phyloP scores from a whole-genome alignment of 2,329 filamentous ascomycete species.

The Cercospora brassicicola region DNA sequence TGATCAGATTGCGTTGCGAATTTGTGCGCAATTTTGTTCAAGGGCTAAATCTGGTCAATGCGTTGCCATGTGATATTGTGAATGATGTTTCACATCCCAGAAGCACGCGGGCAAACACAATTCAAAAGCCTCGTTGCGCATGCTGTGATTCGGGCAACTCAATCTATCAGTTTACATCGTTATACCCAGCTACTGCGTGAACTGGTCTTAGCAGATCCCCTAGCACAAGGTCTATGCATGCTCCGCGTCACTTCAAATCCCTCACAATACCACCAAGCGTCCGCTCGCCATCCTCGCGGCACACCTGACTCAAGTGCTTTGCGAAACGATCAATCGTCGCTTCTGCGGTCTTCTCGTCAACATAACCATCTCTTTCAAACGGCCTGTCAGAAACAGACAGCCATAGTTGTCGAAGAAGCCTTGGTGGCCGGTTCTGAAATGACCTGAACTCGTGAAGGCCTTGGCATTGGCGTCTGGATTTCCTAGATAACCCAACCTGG shows the following conservation, averaged over 20 bases:
- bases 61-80: neutral
- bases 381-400: slow-evolving; percentile 81
- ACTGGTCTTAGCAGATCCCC: fast-evolving
- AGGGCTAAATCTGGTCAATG: neutral
- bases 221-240: neutral
- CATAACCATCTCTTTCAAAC: slow-evolving; percentile 71
- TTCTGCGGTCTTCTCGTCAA: neutral
- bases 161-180: neutral
- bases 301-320: neutral
- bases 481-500: slow-evolving; percentile 56
- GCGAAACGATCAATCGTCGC: slow-evolving; percentile 47
- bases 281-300: neutral
- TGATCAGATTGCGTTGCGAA: neutral
- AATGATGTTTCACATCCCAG: neutral
- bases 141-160: neutral
- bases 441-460: slow-evolving; percentile 69
- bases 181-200: neutral
- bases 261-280: neutral
- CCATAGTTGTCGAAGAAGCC: slow-evolving; percentile 76
- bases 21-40: neutral
- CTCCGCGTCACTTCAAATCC: neutral
- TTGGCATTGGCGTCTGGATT: slow-evolving; percentile 72
- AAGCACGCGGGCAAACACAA: neutral
- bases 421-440: slow-evolving; percentile 85
- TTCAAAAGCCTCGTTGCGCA: neutral